Conservation (phyloP, 768 basidiomycete species). For the Auricularia heimuer region DNA sequence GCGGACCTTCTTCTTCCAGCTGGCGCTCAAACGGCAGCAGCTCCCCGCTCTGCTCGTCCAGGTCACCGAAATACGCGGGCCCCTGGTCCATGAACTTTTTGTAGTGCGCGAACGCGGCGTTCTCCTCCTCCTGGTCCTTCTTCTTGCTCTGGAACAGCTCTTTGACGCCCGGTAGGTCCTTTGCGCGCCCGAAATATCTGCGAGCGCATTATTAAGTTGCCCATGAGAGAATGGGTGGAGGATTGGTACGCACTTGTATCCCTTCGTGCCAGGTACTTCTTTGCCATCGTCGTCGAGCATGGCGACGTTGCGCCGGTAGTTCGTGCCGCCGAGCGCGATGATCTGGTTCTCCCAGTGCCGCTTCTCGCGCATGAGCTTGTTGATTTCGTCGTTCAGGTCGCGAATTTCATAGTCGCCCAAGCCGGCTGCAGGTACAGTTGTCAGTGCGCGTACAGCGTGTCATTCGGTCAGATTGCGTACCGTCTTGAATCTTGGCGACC, state of each 20-base stretch:
- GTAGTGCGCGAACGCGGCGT: constrained; percentile 60
- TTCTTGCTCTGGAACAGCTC: constrained; percentile 88
- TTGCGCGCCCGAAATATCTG: constrained; percentile 95
- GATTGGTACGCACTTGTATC: constrained; percentile 73
- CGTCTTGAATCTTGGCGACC: constrained; percentile 95
- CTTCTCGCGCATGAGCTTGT: constrained; percentile 90
- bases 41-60: constrained; percentile 65
- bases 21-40: constrained; percentile 62
- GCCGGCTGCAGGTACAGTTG: constrained; percentile 45
- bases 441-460: not conserved
- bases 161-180: constrained; percentile 88
- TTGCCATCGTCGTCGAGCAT: constrained; percentile 93
- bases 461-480: constrained; percentile 34
- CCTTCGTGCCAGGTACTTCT: constrained; percentile 93
- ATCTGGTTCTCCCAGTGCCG: constrained; percentile 98
- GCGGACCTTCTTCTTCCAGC: constrained; percentile 65
- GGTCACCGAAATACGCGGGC: constrained; percentile 82
- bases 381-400: constrained; percentile 96
- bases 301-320: constrained; percentile 86
- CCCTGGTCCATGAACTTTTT: constrained; percentile 85
- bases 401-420: constrained; percentile 92
- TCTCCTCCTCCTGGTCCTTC: constrained; percentile 85
- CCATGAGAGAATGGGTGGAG: not conserved
- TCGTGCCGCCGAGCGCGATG: constrained; percentile 90
- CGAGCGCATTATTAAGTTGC: not conserved